Conservation (phyloP, 352 stramenopile genomes). For the Globisporangium acanthophoron region DNA sequence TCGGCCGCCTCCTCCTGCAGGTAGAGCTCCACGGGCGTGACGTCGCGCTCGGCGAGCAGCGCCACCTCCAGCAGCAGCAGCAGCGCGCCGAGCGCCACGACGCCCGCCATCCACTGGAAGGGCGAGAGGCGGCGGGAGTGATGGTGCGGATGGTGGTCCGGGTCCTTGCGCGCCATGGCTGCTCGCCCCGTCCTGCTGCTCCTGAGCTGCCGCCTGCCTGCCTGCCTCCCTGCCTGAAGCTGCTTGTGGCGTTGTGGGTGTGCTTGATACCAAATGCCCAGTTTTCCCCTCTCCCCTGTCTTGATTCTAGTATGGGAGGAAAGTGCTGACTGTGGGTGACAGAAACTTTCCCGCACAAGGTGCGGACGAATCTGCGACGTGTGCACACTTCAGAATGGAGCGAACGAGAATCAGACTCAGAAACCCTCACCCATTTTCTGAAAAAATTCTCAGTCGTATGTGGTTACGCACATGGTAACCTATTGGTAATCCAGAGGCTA, state of each 20-base stretch:
- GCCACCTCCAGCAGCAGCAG: constrained; percentile 11
- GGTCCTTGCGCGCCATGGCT: background rate
- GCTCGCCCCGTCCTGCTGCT: background rate
- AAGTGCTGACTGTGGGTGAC: background rate
- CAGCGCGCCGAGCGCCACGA: constrained; percentile 11
- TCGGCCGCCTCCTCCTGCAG: constrained; percentile 19
- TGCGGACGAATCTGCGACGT: too few species aligned
- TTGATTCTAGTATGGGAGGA: background rate
- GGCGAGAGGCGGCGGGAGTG: constrained; percentile 5
- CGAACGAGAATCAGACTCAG: too few species aligned
- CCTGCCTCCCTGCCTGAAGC: too few species aligned
- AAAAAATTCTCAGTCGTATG: too few species aligned
- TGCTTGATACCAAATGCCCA: background rate
- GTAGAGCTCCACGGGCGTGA: constrained; percentile 8
- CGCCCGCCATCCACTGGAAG: constrained; percentile 7
- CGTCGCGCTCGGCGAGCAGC: constrained; percentile 3
- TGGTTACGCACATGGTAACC: too few species aligned
- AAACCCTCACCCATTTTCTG: too few species aligned
- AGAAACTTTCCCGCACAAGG: too few species aligned
- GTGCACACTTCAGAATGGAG: too few species aligned
- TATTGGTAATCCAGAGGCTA: too few species aligned
- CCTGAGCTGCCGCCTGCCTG: background rate
- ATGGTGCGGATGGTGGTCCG: too few species aligned
- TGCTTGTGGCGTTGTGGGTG: background rate
- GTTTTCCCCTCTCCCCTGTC: background rate